A percentile compares a stretch with the other conserved stretches of the same genome.
Conservation (phyloP, 2,329 filamentous ascomycete genomes). For the Domatiomyces catenatus region DNA sequence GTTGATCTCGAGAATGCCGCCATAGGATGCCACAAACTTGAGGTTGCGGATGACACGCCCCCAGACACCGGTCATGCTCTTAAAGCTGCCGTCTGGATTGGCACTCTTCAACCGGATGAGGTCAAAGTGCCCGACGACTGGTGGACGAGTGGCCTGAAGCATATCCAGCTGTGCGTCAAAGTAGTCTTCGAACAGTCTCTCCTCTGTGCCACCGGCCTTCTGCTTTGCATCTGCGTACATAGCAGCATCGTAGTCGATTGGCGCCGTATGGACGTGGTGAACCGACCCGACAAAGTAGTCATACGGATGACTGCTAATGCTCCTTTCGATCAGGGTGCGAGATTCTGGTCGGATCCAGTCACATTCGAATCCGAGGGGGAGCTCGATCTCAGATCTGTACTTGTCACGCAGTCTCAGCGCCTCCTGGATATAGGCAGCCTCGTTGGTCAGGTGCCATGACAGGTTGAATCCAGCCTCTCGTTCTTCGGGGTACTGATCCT, state of each 20-base stretch:
- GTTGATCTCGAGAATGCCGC: conserved; percentile 79
- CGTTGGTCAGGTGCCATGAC: conserved; percentile 28
- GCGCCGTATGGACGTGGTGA: conserved; percentile 73
- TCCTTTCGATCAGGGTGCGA: conserved; percentile 42
- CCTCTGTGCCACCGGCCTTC: conserved; percentile 46
- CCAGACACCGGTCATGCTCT: conserved; percentile 53
- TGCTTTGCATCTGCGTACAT: conserved; percentile 52
- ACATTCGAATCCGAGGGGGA: conserved; percentile 81
- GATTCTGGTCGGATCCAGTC: conserved; percentile 72
- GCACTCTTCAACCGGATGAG: conserved; percentile 68
- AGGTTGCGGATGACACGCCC: conserved; percentile 58
- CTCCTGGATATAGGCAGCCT: conserved; percentile 54
- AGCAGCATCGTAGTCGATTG: conserved; percentile 69
- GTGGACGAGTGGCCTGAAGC: conserved; percentile 55
- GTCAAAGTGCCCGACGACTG: conserved; percentile 86
- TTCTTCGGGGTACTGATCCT: conserved; percentile 89
- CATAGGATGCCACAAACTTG: conserved; percentile 52
- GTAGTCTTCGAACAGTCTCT: conserved; percentile 64
- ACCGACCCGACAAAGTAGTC: conserved; percentile 90
- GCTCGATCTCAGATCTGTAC: conserved; percentile 56
- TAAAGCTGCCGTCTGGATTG: conserved; percentile 48
- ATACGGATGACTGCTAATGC: conserved; percentile 47
- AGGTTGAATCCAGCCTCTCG: conserved; percentile 28
- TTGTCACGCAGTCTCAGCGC: conserved; percentile 54
- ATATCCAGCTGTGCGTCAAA: conserved; percentile 79